These are phyloP conservation scores for Rosa multiflora DNA, from an alignment of 306 rosid species.

Conservation along the genomic window DNA sequence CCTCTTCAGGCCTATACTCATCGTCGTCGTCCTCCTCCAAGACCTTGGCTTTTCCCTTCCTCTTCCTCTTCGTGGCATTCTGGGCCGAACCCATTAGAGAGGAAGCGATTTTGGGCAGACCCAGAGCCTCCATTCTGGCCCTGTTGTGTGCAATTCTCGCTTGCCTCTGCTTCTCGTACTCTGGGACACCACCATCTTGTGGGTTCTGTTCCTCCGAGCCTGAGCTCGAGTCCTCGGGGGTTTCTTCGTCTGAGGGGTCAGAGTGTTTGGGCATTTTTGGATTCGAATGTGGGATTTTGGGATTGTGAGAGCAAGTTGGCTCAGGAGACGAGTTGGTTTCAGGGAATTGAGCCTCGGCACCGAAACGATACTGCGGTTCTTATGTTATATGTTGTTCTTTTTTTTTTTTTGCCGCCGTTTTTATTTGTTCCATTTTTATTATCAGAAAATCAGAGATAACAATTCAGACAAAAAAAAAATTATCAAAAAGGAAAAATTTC, in stretches of 20 bases:
- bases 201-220: conserved; percentile 38
- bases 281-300: neutral
- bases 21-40: conserved; percentile 46
- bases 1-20: conserved; percentile 64
- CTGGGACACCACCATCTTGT: conserved; percentile 24
- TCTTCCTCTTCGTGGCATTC: conserved; percentile 15
- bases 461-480: too few relatives aligned
- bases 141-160: conserved; percentile 74
- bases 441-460: too few relatives aligned
- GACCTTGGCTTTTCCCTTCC: conserved; percentile 52
- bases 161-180: conserved; percentile 76
- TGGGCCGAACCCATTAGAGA: conserved; percentile 40
- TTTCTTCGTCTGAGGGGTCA: conserved; percentile 28
- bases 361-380: too few relatives aligned
- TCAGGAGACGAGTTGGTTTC: too few relatives aligned
- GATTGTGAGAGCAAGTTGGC: neutral
- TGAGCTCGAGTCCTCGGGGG: conserved; percentile 23
- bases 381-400: too few relatives aligned
- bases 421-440: too few relatives aligned
- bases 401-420: too few relatives aligned
- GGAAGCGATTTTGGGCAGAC: conserved; percentile 58
- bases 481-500: too few relatives aligned
- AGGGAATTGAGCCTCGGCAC: too few relatives aligned
- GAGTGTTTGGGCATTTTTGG: conserved; percentile 31
- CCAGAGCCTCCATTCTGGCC: conserved; percentile 75